Evolutionary conservation across 2,329 filamentous ascomycete genomes (phyloP), one percentile per base, ranked within the genome.

Genomic region (Mycosphaerella arachidis): DNA sequence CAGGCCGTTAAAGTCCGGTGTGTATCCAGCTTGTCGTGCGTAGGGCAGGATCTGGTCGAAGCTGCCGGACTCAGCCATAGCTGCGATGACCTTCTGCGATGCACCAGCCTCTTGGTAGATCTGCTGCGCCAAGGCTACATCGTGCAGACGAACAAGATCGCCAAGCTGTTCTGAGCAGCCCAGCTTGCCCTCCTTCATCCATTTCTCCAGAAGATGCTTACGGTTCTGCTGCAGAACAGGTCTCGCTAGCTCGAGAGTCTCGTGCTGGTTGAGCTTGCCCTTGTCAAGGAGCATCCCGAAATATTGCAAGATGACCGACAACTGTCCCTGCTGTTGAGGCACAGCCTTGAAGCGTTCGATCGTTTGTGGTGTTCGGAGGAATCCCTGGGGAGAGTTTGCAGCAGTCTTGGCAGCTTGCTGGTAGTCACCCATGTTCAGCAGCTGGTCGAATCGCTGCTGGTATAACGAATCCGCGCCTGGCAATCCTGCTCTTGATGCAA

Each of bases 271-370:
- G 50, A 99, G 81, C 30, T 85, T 85, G 60, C 94, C 93, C 84
- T 99, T 97, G 75, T 99, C 95, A 35, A 99, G 83, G 48, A 99
- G 83, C 85, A 97, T 92, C 63, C 94, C 94, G 68, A 99, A 99
- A 78, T 99, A 99, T 74, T 97, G 94, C 56, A 99, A 82, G 61
- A 97, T 96, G 68, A 91, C 87, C 1, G 94, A 96, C 78, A 99
- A 91, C 74, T 95, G 90, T 48, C 91, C 91, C 35, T 87, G 87
- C 67, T 90, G 86, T 63, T 87, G 84, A 13, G 91, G 91, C 16
- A 95, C 82, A 58, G 85, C 86, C 84, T 97, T 97, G 80, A 99
- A 95, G 69, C 90, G 88, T 78, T 97, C 92, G 73, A 99, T 97
- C 6, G 94, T 99, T 72, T 96, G 91, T 24, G 91, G 84, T 1